Base-by-base conservation (phyloP, 208 protist genomes). In the Blastocrithidia nonstop region DNA sequence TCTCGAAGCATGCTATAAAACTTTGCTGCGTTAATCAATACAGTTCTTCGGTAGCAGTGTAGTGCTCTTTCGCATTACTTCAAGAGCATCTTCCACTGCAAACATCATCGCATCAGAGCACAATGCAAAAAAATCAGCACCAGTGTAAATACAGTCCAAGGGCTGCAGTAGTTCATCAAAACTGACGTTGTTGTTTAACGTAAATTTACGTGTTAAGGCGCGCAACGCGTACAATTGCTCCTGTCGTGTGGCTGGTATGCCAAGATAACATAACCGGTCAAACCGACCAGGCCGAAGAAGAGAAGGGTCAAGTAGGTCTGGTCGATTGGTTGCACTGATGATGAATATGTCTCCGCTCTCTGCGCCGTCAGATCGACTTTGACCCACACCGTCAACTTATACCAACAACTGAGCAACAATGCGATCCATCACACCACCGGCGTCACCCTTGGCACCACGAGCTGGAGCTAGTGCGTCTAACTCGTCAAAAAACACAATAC, bases 401-500 rank as follows among this genome's bases (percentile, higher is more conserved):
- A 92, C 70, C 11, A 96, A 60, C 19, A 96, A 61, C 60, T 96
- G 91, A n/a, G 82, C 69, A 9, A 95, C 91, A 25, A 96, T 81
- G 28, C 91, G 83, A 61, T 95, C 88, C 88, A 95, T 96, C 20
- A 88, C 87, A 20, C 87, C 85, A 26, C 85, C 87, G 17, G 68
- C 78, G 52, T 95, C 85, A 17, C 83, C 84, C 43, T 87, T 86
- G 6, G 65, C 76, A 2, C 85, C 83, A 32, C 88, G 74, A 11
- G 77, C 81, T 13, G 88, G 88, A 4, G 75, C 86, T 1, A 96
- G 52, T 0, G 86, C 75, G 57, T 95, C 88, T 11, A 95, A 70
- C 57, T 96, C 88, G 46, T 96, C 88, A 58, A 96, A 95, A 49
- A 96, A 96, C 4, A 96, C 69, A 31, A 96, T 89, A 45, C 88